These are phyloP conservation scores for Fusarium miscanthi DNA, from an alignment of 2,329 filamentous ascomycete species.

Conservation along the genomic window DNA sequence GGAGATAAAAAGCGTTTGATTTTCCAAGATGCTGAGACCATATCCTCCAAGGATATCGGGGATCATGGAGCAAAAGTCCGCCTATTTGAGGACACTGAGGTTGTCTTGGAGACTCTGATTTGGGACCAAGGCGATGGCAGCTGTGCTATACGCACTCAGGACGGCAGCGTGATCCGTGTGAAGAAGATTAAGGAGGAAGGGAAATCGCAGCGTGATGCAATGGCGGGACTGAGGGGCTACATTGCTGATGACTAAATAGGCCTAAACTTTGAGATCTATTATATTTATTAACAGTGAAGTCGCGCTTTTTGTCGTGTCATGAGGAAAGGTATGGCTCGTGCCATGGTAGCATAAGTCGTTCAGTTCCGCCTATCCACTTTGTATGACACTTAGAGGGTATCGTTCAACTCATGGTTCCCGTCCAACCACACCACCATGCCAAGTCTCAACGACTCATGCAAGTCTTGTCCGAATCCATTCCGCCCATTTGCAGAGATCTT, in stretches of 20 bases:
- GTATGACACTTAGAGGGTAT: constrained; percentile 39
- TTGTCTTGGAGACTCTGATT: constrained; percentile 8
- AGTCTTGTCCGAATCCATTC: constrained; percentile 62
- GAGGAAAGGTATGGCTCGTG: neutral
- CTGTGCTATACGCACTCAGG: constrained; percentile 37
- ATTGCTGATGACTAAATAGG: neutral
- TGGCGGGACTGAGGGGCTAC: constrained; percentile 36
- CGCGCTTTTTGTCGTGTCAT: neutral
- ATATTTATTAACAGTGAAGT: neutral
- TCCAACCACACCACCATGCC: neutral
- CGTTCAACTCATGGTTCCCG: constrained; percentile 32
- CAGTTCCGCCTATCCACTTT: neutral
- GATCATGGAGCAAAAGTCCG: constrained; percentile 2
- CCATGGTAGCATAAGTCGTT: neutral
- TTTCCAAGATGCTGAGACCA: constrained; percentile 50
- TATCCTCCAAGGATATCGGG: neutral
- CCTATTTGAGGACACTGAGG: constrained; percentile 30
- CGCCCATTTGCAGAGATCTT: constrained; percentile 65
- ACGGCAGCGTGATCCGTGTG: constrained; percentile 44
- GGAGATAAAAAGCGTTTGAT: constrained; percentile 52
- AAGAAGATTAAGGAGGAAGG: constrained; percentile 50
- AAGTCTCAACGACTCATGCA: constrained; percentile 19
- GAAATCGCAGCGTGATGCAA: constrained; percentile 44
- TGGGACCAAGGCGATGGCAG: constrained; percentile 32
- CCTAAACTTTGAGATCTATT: neutral